Conservation (phyloP, 441 rosid genomes). For the Corymbia calophylla region DNA sequence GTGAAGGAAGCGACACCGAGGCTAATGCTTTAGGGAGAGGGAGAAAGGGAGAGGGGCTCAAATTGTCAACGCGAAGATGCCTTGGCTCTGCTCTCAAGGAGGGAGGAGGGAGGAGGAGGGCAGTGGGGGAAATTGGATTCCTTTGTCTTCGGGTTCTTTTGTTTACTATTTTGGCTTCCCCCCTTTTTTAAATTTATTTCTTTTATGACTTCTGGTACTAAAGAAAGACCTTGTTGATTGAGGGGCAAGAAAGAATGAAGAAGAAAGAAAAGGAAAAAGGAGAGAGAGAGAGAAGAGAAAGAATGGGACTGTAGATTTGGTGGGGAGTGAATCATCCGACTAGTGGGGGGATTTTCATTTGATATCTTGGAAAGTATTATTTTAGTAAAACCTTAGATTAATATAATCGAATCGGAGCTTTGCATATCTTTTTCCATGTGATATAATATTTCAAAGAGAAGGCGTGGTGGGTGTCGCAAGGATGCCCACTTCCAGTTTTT, state of each 20-base stretch:
- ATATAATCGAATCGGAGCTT: neutral
- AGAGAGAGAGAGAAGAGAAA: constrained; percentile 9
- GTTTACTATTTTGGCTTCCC: constrained; percentile 6
- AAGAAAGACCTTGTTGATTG: constrained; percentile 10
- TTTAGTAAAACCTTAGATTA: neutral
- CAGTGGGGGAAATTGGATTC: neutral
- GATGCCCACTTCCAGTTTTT: constrained; percentile 18
- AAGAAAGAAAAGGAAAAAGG: neutral
- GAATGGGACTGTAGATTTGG: constrained; percentile 26
- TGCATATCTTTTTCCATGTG: neutral
- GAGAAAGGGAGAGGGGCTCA: neutral
- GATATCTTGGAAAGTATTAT: neutral
- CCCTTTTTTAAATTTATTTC: constrained; percentile 16
- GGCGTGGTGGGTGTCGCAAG: neutral
- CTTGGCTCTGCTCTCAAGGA: neutral
- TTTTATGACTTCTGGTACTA: neutral
- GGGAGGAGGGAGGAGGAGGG: neutral
- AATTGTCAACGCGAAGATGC: neutral
- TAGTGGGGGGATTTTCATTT: constrained; percentile 3
- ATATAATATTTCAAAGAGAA: neutral
- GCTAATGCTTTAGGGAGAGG: neutral
- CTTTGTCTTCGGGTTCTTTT: neutral
- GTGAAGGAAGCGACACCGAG: neutral
- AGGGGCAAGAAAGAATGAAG: neutral
- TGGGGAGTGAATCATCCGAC: constrained; percentile 50